These are phyloP conservation scores for Delitschia confertaspora DNA, from an alignment of 495 filamentous ascomycete genomes.

Conservation along the genomic window DNA sequence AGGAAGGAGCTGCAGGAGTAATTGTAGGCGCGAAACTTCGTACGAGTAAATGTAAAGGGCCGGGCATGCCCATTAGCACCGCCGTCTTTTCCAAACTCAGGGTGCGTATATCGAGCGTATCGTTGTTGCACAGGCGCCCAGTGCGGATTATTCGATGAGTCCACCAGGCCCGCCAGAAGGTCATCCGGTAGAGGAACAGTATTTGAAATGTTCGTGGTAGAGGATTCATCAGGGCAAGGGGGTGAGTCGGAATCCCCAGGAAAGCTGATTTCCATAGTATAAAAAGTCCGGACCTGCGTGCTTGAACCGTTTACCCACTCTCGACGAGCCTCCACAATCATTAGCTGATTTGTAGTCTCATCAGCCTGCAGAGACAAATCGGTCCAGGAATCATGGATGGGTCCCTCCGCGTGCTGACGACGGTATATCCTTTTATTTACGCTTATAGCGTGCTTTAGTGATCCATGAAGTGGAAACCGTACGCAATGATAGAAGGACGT, in stretches of 20 bases:
- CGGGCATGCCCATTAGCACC: conserved; percentile 1
- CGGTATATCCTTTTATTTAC: conserved; percentile 48
- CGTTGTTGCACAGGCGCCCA: conserved; percentile 17
- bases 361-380: conserved; percentile 56
- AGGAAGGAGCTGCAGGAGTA: conserved; percentile 26
- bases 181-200: conserved; percentile 11
- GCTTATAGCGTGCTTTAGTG: conserved; percentile 33
- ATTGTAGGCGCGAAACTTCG: conserved; percentile 28
- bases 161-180: conserved; percentile 8
- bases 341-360: conserved; percentile 49
- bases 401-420: conserved; percentile 60
- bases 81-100: conserved; percentile 13
- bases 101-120: conserved; percentile 15
- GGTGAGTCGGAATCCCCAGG: conserved; percentile 15
- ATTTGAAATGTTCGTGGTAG: not conserved
- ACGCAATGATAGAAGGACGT: conserved; percentile 62
- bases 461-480: conserved; percentile 45
- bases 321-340: conserved; percentile 60
- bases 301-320: conserved; percentile 58
- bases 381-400: conserved; percentile 70
- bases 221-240: not conserved
- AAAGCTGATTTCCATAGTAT: conserved; percentile 51
- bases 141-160: conserved; percentile 20
- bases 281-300: conserved; percentile 58
- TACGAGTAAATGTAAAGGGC: conserved; percentile 27